Conservation (phyloP, 805 yeast species). For the Diddensiella transvaalensis region DNA sequence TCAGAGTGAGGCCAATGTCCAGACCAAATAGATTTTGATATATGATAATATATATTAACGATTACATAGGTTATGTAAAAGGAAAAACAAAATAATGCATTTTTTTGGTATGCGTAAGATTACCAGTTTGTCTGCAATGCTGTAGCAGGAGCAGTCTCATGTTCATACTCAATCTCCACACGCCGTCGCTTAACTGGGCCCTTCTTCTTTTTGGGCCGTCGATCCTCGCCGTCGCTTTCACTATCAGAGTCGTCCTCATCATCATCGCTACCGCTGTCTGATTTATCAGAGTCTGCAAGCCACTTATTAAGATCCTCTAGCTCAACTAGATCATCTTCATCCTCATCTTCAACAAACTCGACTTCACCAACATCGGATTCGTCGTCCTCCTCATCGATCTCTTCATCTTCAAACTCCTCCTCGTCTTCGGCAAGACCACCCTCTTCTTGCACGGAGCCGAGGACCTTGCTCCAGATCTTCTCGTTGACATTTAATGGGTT, state of each 20-base stretch:
- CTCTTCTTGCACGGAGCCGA: constrained; percentile 66
- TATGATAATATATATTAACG: constrained; percentile 4
- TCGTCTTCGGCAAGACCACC: constrained; percentile 50
- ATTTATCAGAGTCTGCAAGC: constrained; percentile 49
- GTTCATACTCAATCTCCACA: constrained; percentile 29
- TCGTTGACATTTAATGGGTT: constrained; percentile 96
- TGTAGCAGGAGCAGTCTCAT: constrained; percentile 16
- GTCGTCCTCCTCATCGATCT: constrained; percentile 48
- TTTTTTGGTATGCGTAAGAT: background rate
- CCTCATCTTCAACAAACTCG: constrained; percentile 89
- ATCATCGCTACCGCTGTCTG: constrained; percentile 21
- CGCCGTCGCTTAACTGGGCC: constrained; percentile 14
- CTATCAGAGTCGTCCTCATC: constrained; percentile 39
- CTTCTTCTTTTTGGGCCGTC: constrained; percentile 37
- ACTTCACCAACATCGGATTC: constrained; percentile 67
- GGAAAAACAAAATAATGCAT: background rate
- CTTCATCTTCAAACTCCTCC: constrained; percentile 47
- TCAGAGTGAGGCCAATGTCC: constrained; percentile 21
- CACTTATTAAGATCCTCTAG: constrained; percentile 90
- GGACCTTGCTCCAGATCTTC: constrained; percentile 89
- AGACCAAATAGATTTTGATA: constrained; percentile 5
- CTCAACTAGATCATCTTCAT: constrained; percentile 71
- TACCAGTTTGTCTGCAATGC: background rate
- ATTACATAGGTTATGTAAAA: constrained; percentile 6
- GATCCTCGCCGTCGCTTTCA: constrained; percentile 30